Percentiles rank a stretch among this genome's conserved stretches.
phyloP scores from a whole-genome alignment of 83 land plant species.

The Larix sibirica region DNA sequence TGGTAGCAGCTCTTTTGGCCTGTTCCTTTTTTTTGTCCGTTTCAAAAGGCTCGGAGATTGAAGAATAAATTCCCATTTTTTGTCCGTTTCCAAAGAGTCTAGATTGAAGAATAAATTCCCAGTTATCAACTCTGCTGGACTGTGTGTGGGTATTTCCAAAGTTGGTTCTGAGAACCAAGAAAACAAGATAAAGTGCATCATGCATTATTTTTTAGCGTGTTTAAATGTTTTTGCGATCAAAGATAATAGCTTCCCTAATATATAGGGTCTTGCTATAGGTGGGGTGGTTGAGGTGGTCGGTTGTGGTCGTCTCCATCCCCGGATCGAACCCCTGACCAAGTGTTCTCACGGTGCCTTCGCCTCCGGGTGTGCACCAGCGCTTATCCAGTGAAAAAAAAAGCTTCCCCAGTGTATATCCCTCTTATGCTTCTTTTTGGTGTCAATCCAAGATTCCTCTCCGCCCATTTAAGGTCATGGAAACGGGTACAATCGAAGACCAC shows the following conservation, averaged over 20 bases:
- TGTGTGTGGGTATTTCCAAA: slow-evolving; percentile 20
- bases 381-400: too few species aligned
- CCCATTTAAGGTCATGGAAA: slow-evolving; percentile 47
- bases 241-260: background rate
- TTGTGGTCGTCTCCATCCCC: too few species aligned
- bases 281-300: too few species aligned
- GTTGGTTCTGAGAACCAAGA: slow-evolving; percentile 33
- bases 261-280: too few species aligned
- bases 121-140: too few species aligned
- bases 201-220: slow-evolving; percentile 84
- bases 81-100: too few species aligned
- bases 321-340: too few species aligned
- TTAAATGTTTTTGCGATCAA: slow-evolving; percentile 68
- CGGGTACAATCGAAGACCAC: slow-evolving; percentile 75
- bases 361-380: too few species aligned
- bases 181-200: slow-evolving; percentile 73
- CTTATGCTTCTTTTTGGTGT: slow-evolving; percentile 45
- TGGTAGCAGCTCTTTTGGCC: slow-evolving; percentile 76
- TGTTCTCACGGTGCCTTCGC: too few species aligned
- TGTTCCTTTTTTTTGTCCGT: slow-evolving; percentile 84
- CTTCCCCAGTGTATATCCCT: slow-evolving; percentile 33
- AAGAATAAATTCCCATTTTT: slow-evolving; percentile 38
- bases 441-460: slow-evolving; percentile 59
- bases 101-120: too few species aligned
- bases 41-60: slow-evolving; percentile 53